A percentile compares a stretch with the other conserved stretches of the same genome.
These are phyloP conservation scores for Colletotrichum scovillei DNA, from an alignment of 2,329 filamentous ascomycete species.

Conservation along the genomic window DNA sequence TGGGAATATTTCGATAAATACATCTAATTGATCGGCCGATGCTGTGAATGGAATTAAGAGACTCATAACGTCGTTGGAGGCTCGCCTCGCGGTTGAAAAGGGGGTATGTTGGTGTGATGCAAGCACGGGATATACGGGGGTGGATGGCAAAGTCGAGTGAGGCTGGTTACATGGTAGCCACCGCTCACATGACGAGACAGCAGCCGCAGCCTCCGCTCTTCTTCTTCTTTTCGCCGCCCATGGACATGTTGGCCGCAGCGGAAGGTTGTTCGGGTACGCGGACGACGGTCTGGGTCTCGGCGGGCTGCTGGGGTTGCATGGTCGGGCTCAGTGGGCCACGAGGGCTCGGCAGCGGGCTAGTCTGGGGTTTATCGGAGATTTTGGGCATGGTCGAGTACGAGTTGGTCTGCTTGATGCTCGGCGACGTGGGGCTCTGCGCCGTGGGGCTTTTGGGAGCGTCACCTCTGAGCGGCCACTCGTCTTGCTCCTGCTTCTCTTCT, in stretches of 20 bases:
- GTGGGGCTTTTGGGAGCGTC: constrained; percentile 60
- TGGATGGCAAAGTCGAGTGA: neutral
- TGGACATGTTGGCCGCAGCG: constrained; percentile 25
- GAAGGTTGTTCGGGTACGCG: constrained; percentile 35
- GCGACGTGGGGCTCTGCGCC: constrained; percentile 38
- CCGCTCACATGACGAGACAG: constrained; percentile 61
- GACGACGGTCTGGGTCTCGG: constrained; percentile 37
- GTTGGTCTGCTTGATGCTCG: constrained; percentile 51
- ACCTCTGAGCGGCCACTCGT: constrained; percentile 71
- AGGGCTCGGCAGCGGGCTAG: constrained; percentile 57
- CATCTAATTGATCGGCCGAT: constrained; percentile 30
- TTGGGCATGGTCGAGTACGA: constrained; percentile 74
- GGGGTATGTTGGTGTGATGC: constrained; percentile 23
- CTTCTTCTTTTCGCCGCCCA: constrained; percentile 45
- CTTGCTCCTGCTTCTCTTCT: constrained; percentile 45
- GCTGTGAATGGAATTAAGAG: constrained; percentile 33
- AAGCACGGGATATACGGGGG: constrained; percentile 19
- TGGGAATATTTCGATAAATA: constrained; percentile 34
- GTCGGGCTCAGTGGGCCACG: constrained; percentile 49
- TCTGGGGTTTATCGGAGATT: constrained; percentile 59
- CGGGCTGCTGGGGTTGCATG: constrained; percentile 46
- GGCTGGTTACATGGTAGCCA: neutral
- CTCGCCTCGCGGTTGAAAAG: constrained; percentile 24
- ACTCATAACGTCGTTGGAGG: constrained; percentile 40
- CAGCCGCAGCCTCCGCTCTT: constrained; percentile 61